Conservation (phyloP, 495 filamentous ascomycete genomes). For the Talaromyces wortmannii region DNA sequence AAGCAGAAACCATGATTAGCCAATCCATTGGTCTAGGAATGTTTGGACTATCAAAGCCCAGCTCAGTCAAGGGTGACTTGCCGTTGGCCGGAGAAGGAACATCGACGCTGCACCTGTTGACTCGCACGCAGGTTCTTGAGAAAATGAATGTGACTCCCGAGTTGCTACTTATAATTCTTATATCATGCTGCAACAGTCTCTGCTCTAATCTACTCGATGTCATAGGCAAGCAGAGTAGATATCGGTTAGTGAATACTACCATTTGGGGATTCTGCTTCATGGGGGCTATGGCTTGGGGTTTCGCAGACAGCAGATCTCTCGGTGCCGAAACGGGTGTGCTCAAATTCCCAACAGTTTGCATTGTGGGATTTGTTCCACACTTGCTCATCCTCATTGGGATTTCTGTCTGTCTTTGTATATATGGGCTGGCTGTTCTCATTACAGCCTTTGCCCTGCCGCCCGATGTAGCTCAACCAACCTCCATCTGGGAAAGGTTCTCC, state of each 20-base stretch:
- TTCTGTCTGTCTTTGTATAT: constrained; percentile 63
- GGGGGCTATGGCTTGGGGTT: constrained; percentile 66
- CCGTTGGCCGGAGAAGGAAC: constrained; percentile 11
- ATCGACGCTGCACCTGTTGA: constrained; percentile 30
- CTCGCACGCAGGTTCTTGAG: constrained; percentile 38
- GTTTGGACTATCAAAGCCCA: constrained; percentile 46
- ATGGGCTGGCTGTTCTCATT: constrained; percentile 64
- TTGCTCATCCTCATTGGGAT: constrained; percentile 77
- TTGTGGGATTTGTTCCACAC: constrained; percentile 92
- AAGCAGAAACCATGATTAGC: constrained; percentile 81
- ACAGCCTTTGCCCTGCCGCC: constrained; percentile 64
- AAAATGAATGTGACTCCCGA: constrained; percentile 81
- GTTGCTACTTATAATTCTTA: constrained; percentile 74
- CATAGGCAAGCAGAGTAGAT: constrained; percentile 66
- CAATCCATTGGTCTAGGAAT: constrained; percentile 64
- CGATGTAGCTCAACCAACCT: constrained; percentile 21
- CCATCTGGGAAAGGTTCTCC: constrained; percentile 48
- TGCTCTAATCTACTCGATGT: constrained; percentile 77
- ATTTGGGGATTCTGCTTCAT: constrained; percentile 90
- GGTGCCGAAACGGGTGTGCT: constrained; percentile 45
- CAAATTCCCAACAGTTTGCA: constrained; percentile 86
- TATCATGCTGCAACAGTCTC: constrained; percentile 87
- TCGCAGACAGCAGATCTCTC: constrained; percentile 48
- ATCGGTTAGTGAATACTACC: constrained; percentile 74
- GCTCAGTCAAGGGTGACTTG: constrained; percentile 12